Evolutionary conservation across 2,329 filamentous ascomycete genomes (phyloP), one percentile per base, ranked within the genome.

Genomic region (Hymenoscyphus fructigenus): DNA sequence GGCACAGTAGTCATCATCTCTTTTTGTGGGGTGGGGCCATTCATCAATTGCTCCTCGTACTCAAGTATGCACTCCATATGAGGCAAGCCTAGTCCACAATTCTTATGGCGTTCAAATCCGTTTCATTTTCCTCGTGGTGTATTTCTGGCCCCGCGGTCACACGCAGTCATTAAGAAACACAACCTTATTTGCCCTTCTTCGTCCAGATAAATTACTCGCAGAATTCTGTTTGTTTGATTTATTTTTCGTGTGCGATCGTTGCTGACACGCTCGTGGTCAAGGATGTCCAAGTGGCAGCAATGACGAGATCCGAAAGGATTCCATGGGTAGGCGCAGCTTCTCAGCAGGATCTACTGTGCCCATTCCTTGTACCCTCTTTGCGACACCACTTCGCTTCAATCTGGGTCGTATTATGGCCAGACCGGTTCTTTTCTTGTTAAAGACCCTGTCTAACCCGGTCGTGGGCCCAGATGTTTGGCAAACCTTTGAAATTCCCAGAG

Each of bases 301-400:
- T 53, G 26, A 59, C 41, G 34, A 38, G 57, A 53, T 15, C 26
- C 41, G 12, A 26, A 55, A 59, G 61, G 61, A 63, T 63, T 59
- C 47, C 14, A n/a, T 53, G 4, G 4, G 28, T 36, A 34, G 61
- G 56, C 61, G 56, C 56, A 59, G 55, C 41, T n/a, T 32, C 9
- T 50, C 34, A 12, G 29, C 17, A 62, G 60, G 60, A 62, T 62
- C n/a, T 29, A 20, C 14, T 59, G 57, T 38, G 57, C 57, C 34
- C 34, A 36, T 59, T 59, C 57, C 57, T 38, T 15, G 29, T 41
- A 38, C 57, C 57, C 17, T 36, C 28, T 26, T 38, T 59, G 29
- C 29, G 17, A 38, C 20, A 17, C 20, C 34, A 59, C 23, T 34
- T 26, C 15, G n/a, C 29, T 26, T 38, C 15, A 38, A 59, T 17